Evolutionary conservation across 2,329 filamentous ascomycete genomes (phyloP), one percentile per base, ranked within the genome.

Genomic region (Pseudogymnoascus sp.): DNA sequence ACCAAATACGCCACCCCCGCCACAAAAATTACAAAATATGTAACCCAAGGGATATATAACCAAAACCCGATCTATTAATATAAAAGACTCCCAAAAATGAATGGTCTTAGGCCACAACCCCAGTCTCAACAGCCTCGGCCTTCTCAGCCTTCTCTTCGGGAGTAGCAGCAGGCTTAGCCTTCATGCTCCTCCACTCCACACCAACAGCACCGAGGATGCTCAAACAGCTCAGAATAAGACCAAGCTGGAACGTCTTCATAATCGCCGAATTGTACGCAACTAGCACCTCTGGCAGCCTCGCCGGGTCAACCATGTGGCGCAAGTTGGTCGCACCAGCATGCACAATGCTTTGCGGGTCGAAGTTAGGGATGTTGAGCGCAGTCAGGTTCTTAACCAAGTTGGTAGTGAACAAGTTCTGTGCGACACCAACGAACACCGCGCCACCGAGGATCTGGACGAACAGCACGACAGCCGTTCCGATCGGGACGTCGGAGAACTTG

Each of bases 391-490:
- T 64, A 4, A 61, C 65, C 3, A 72, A 61, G 9, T 68, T 69
- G 29, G 71, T 72, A 12, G 65, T 71, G 68, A 90, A 89, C 52
- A 88, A 79, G 18, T 85, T 83, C 71, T 90, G 84, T 0, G 82
- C 82, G 8, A 88, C 82, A 5, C 83, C 81, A 58, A 90, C 81
- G 66, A 84, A 83, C 25, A 90, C 73, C 1, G 87, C 84, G 3
- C 86, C 86, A 40, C 86, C 86, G 3, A 90, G 77, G 1, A 79
- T 79, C 69, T 88, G 84, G 74, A 84, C 85, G 73, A 89, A 87
- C 36, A 80, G 77, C 1, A 83, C 76, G 59, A 75, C 79, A 5
- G 80, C 79, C 4, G 78, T 81, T 29, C 74, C 82, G 1, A 81
- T 75, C 0, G 81, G 78, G 13, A 83, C 75, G 62, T 80, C 78